Evolutionary conservation across 345 rosid genomes (phyloP).

Genomic region (Combretum micranthum): DNA sequence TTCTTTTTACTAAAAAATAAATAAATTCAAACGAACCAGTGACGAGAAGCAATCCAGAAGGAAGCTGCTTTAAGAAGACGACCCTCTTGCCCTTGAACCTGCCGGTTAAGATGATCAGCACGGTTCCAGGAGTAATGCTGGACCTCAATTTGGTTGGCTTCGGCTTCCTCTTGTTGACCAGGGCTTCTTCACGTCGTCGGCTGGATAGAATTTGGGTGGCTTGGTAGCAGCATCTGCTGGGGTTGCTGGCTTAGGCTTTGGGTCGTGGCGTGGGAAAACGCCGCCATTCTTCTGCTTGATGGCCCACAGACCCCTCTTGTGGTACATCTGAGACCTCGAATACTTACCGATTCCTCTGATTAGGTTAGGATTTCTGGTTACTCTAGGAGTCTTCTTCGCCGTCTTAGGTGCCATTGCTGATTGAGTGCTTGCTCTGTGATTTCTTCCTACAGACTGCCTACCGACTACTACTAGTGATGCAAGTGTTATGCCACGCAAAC

Average conservation of each 20-base stretch:
- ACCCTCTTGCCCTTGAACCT: slow-evolving; percentile 52
- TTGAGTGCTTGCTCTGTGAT: too few relatives aligned
- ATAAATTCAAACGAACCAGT: slow-evolving; percentile 25
- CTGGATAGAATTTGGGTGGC: slow-evolving; percentile 60
- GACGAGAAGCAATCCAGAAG: background rate
- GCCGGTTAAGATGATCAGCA: slow-evolving; percentile 69
- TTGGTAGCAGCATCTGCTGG: slow-evolving; percentile 31
- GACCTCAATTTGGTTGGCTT: slow-evolving; percentile 67
- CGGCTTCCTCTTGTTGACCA: slow-evolving; percentile 62
- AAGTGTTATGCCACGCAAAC: too few relatives aligned
- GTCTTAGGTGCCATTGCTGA: slow-evolving; percentile 17
- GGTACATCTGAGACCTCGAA: slow-evolving; percentile 64
- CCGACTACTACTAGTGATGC: too few relatives aligned
- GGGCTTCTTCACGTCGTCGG: slow-evolving; percentile 91
- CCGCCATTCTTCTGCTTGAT: slow-evolving; percentile 88
- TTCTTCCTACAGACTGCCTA: too few relatives aligned
- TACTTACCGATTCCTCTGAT: slow-evolving; percentile 55
- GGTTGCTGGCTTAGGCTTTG: slow-evolving; percentile 36
- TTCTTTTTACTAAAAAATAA: too few relatives aligned
- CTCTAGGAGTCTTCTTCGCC: slow-evolving; percentile 24
- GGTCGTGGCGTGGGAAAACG: slow-evolving; percentile 71
- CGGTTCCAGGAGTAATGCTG: slow-evolving; percentile 63
- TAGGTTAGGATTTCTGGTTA: slow-evolving; percentile 48
- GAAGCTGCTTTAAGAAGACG: background rate
- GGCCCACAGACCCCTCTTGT: slow-evolving; percentile 70